Evolutionary conservation across 2,329 filamentous ascomycete genomes (phyloP), one percentile per base, ranked within the genome.

Genomic region (Aspergillus nomiae): DNA sequence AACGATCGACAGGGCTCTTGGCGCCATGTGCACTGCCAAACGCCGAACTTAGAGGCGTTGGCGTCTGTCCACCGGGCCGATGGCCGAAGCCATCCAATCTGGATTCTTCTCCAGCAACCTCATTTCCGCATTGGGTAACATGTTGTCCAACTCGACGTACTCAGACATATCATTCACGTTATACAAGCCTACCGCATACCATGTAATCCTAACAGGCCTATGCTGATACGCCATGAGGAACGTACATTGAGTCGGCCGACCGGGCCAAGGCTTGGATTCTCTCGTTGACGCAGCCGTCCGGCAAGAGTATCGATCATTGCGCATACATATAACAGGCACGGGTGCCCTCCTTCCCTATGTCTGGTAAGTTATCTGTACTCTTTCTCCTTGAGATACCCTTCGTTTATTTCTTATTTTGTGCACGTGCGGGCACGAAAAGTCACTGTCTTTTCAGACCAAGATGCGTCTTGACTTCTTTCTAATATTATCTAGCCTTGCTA

Each of bases 121-220:
- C 9, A 34, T 54, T 28, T 41, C 60, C 48, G 63, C 60, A 60
- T 60, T 26, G 19, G 21, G 58, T 30, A 53, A 58, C 19, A 30
- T 61, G 48, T 54, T 61, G 58, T 63, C 50, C 45, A 28, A 43
- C 61, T 43, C 45, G 21, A 43, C 61, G 46, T 30, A 34, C 4
- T 28, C 12, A 36, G n/a, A 55, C 32, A 55, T 38, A 8, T 38
- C n/a, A 12, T 9, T 38, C n/a, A 38, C 51, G 26, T 19, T 26
- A 24, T 55, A 38, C 34, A 6, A 38, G n/a, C 38, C n/a, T 45
- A 34, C 65, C 51, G 63, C 65, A 69, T 51, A 59, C 60, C 58
- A 63, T 63, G 41, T n/a, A 16, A 21, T n/a, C 57, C 12, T 62
- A 32, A 38, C 55, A 59, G 48, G n/a, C 41, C 36, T 59, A 28